Evolutionary conservation across 2,329 filamentous ascomycete genomes (phyloP), one percentile per base, ranked within the genome.

Genomic region (Exophiala mesophila): DNA sequence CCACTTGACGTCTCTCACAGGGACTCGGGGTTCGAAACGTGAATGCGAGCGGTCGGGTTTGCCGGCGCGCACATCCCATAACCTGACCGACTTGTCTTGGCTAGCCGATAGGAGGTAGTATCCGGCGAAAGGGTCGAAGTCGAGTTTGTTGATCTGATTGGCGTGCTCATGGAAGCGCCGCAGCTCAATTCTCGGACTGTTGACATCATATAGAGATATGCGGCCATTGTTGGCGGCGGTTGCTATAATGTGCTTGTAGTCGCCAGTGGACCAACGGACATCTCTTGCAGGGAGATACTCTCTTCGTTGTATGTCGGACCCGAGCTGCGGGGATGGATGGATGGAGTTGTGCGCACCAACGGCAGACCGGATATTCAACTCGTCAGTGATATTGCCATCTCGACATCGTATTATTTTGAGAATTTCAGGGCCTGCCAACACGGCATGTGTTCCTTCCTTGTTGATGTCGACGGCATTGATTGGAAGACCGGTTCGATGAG

Each of bases 241-340:
- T 28, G 78, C 78, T 50, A 83, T 77, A 53, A 73, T 73, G 46
- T 74, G 72, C 54, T 72, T 72, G 58, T 73, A 80, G 39, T 71
- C 69, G 45, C 76, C 74, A 63, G 80, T 78, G 38, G 79, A 81
- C 79, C 79, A 83, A 51, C 80, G 80, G 20, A 83, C 79, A 60
- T 83, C 79, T 48, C 76, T 77, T 51, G 80, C 77, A 40, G 77
- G 75, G 49, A 82, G 67, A 46, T 76, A 76, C 46, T 79, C 74
- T 49, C 75, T 73, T 57, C 77, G 68, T 30, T 73, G 69, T 36
- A 70, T 65, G 30, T 69, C 66, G 8, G 44, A 44, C 21, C 51
- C 49, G 34, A 64, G 63, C 16, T 65, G 63, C 26, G 64, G 57
- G 6, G 66, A 64, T 45, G 70, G 67, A 48, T 74, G 70, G 43